A percentile compares a stretch with the other conserved stretches of the same genome.
Conservation (phyloP, 495 filamentous ascomycete genomes). For the Apodospora peruviana region DNA sequence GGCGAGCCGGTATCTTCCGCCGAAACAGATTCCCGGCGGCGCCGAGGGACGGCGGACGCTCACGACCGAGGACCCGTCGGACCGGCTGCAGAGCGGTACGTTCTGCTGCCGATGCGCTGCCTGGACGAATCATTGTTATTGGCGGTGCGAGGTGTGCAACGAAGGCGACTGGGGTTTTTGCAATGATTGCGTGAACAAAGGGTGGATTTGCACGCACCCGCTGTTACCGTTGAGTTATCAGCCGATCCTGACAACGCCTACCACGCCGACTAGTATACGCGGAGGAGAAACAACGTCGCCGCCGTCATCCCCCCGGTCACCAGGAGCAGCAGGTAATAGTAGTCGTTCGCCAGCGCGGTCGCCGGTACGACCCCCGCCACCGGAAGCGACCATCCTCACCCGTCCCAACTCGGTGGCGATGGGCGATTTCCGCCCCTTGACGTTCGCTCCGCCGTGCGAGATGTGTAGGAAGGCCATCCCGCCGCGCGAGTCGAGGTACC, state of each 20-base stretch:
- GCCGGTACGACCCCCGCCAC: slow-evolving; percentile 10
- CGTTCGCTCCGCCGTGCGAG: slow-evolving; percentile 67
- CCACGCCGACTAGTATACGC: neutral
- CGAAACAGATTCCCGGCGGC: slow-evolving; percentile 38
- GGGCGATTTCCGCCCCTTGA: slow-evolving; percentile 47
- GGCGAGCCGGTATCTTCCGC: slow-evolving; percentile 61
- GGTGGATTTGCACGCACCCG: slow-evolving; percentile 68
- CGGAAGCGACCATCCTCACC: slow-evolving; percentile 27
- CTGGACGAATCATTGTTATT: slow-evolving; percentile 71
- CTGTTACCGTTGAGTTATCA: slow-evolving; percentile 58
- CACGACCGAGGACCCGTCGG: slow-evolving; percentile 59
- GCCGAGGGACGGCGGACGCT: slow-evolving; percentile 45
- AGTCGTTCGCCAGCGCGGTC: too few relatives aligned
- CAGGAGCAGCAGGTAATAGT: neutral
- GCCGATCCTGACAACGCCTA: slow-evolving; percentile 5
- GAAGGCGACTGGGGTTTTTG: slow-evolving; percentile 92
- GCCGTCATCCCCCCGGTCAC: neutral
- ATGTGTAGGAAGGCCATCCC: slow-evolving; percentile 67
- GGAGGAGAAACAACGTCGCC: neutral
- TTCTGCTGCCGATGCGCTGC: slow-evolving; percentile 75
- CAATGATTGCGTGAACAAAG: slow-evolving; percentile 72
- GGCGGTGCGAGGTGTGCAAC: slow-evolving; percentile 79
- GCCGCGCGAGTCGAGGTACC: slow-evolving; percentile 60
- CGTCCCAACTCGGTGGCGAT: slow-evolving; percentile 29
- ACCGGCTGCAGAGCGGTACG: slow-evolving; percentile 66